Conservation (phyloP, 2,329 filamentous ascomycete genomes). For the Ambrosiella cleistominuta region DNA sequence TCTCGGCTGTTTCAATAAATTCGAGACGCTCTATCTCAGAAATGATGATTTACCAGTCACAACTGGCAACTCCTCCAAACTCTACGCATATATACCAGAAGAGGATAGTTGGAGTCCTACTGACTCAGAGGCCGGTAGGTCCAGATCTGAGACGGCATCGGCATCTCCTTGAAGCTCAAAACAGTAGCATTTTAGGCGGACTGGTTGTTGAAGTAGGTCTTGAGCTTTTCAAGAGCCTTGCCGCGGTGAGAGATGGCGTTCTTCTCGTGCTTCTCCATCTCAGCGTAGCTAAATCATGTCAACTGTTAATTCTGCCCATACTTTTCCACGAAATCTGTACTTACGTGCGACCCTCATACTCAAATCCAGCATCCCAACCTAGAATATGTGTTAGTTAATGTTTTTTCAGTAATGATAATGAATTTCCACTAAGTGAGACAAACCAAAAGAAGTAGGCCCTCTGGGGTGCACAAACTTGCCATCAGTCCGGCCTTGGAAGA, state of each 20-base stretch:
- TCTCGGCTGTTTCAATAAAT: constrained; percentile 53
- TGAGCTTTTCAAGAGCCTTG: constrained; percentile 73
- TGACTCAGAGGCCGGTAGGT: neutral
- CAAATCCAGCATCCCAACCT: constrained; percentile 96
- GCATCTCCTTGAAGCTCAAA: neutral
- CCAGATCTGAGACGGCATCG: neutral
- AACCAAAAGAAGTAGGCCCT: constrained; percentile 70
- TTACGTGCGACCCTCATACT: constrained; percentile 73
- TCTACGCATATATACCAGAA: neutral
- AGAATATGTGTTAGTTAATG: constrained; percentile 3
- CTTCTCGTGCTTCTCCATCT: constrained; percentile 80
- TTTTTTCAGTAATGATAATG: neutral
- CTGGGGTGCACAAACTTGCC: constrained; percentile 71
- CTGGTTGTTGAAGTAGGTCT: constrained; percentile 52
- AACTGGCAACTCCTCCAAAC: too few species aligned
- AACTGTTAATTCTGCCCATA: neutral
- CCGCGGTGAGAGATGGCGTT: constrained; percentile 86
- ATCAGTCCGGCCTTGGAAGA: constrained; percentile 83
- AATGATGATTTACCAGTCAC: neutral
- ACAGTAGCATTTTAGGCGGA: neutral
- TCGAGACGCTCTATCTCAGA: constrained; percentile 56
- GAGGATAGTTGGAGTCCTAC: neutral
- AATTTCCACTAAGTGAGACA: constrained; percentile 19
- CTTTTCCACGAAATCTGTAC: constrained; percentile 16
- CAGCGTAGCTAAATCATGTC: constrained; percentile 47